These are phyloP conservation scores for Neofusicoccum cordaticola DNA, from an alignment of 2,329 filamentous ascomycete genomes.

Conservation along the genomic window DNA sequence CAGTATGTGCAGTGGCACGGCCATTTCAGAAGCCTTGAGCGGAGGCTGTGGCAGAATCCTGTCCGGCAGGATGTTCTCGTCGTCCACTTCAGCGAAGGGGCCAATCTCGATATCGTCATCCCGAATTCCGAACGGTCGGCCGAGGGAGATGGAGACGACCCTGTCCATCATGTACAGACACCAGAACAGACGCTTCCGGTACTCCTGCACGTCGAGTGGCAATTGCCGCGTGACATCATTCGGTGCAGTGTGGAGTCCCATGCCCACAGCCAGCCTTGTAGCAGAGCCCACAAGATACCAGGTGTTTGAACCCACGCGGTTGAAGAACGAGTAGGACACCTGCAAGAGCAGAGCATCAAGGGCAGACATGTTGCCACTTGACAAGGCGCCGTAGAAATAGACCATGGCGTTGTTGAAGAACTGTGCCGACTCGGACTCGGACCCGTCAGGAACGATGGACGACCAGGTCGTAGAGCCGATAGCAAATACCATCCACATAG, in stretches of 20 bases:
- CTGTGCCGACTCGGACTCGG: conserved; percentile 43
- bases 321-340: conserved; percentile 51
- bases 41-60: conserved; percentile 7
- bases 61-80: conserved; percentile 24
- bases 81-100: conserved; percentile 39
- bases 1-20: conserved; percentile 45
- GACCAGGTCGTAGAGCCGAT: conserved; percentile 48
- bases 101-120: conserved; percentile 48
- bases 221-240: conserved; percentile 1
- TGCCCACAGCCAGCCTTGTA: conserved; percentile 44
- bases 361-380: conserved; percentile 23
- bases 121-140: conserved; percentile 46
- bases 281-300: conserved; percentile 48
- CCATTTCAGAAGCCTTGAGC: conserved; percentile 26
- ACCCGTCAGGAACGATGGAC: conserved; percentile 33
- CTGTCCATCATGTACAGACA: conserved; percentile 53
- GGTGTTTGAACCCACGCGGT: conserved; percentile 47
- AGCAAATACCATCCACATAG: conserved; percentile 51
- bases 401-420: conserved; percentile 47
- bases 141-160: conserved; percentile 45
- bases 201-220: conserved; percentile 31
- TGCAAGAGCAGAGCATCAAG: conserved; percentile 47
- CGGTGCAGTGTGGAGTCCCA: conserved; percentile 41
- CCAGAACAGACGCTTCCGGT: conserved; percentile 46
- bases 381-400: conserved; percentile 28